Evolutionary conservation across 306 rosid genomes (phyloP).

Genomic region (Quercus bicolor): DNA sequence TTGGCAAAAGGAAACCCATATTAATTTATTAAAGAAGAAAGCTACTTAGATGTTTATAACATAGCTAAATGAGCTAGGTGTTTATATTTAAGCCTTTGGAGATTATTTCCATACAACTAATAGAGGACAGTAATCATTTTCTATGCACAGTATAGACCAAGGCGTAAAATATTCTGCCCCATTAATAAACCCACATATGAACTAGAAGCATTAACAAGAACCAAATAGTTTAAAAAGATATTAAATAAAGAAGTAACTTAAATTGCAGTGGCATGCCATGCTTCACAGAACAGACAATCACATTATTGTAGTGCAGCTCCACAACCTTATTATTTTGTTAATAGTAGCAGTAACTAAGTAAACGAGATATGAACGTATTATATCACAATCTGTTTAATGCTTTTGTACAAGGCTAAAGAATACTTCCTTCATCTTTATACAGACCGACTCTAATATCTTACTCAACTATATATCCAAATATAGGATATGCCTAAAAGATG

Average conservation of each 20-base stretch:
- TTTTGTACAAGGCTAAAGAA: background rate
- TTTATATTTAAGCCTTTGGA: background rate
- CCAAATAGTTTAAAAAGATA: background rate
- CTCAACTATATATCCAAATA: background rate
- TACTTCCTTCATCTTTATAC: background rate
- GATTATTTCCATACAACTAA: background rate
- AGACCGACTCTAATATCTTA: background rate
- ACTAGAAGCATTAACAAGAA: background rate
- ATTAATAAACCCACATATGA: background rate
- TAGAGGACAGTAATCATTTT: background rate
- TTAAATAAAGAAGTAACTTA: background rate
- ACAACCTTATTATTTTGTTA: background rate
- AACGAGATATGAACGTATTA: background rate
- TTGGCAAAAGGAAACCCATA: background rate
- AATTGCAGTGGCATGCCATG: background rate
- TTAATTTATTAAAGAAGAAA: background rate
- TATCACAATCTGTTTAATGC: background rate
- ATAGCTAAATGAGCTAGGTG: background rate
- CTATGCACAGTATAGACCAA: background rate
- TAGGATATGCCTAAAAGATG: background rate
- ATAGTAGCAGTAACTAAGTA: background rate
- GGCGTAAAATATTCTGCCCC: background rate
- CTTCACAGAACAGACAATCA: background rate
- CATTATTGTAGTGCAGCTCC: background rate
- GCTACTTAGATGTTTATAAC: background rate